Evolutionary conservation across 2,329 filamentous ascomycete species (phyloP), one percentile per base, ranked within the genome.

Genomic region (Pseudocercospora eumusae): DNA sequence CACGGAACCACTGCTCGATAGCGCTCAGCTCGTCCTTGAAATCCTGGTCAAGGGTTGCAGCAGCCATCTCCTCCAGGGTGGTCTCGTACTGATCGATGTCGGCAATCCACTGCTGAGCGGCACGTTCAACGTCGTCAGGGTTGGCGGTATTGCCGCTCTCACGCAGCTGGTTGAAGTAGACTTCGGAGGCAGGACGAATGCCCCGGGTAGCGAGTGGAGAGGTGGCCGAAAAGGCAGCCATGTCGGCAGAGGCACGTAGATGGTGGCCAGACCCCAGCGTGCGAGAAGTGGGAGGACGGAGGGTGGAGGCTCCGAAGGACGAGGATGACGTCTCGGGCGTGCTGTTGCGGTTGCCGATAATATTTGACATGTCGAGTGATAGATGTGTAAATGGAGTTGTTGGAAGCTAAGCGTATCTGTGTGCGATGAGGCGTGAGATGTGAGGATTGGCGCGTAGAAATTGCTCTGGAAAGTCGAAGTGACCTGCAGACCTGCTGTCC

Each of bases 1-100:
- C 95, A 65, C 93, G 89, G 78, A 99, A 99, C 95, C 95, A 99
- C 82, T 99, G 95, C 80, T 99, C 95, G 74, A 99, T 99, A 69
- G 95, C 95, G 75, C 92, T 97, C 64, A 99, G 85, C 78, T 99
- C 95, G 78, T 98, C 95, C 81, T 99, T 99, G 83, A 99, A 99
- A 75, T 99, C 95, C 81, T 99, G 95, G 75, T 99, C 95, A 59
- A 98, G 82, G n/a, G 95, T 98, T 27, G 95, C 95, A 31, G 93
- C 93, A 47, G 95, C 95, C 95, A 99, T 99, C 76, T 99, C 95
- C 78, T 98, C 95, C 73, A 99, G 79, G 1, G 95, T 99, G n/a
- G 88, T 96, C 82, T 99, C 95, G 73, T 97, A 97, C 77, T 98
- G 93, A 75, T 99, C 95, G 70, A 99, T 98, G 73, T 99, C 95